Conservation (phyloP, 192 early-diverging fungal species). For the Anaeromyces robustus region DNA sequence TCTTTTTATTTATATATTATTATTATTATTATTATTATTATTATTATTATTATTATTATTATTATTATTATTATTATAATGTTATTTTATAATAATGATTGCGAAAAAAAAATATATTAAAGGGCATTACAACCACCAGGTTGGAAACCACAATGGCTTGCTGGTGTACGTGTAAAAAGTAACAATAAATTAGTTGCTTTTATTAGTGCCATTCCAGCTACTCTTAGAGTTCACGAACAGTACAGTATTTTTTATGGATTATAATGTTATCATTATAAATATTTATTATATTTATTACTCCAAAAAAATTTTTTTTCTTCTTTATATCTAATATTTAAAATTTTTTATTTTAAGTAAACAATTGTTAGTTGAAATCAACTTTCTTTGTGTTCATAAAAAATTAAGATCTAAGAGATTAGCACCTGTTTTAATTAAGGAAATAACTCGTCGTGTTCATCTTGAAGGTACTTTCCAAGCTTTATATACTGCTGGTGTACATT, state of each 20-base stretch:
- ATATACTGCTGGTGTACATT: constrained; percentile 80
- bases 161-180: constrained; percentile 71
- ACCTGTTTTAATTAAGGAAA: constrained; percentile 92
- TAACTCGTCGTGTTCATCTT: constrained; percentile 81
- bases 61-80: neutral
- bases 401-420: constrained; percentile 86
- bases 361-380: constrained; percentile 91
- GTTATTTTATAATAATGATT: too few species aligned
- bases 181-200: constrained; percentile 83
- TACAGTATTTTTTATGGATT: constrained; percentile 14
- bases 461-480: constrained; percentile 94
- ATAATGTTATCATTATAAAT: too few species aligned
- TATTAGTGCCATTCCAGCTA: constrained; percentile 82
- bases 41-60: neutral
- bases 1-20: too few species aligned
- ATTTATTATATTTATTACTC: too few species aligned
- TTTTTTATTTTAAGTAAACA: too few species aligned
- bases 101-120: neutral
- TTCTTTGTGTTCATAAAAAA: constrained; percentile 90
- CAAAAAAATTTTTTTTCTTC: too few species aligned
- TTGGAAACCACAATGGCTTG: constrained; percentile 74
- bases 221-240: constrained; percentile 54
- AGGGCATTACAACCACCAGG: constrained; percentile 89
- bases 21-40: neutral
- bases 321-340: too few species aligned